Evolutionary conservation across 345 rosid species (phyloP).

Genomic region (Lepidium sativum): DNA sequence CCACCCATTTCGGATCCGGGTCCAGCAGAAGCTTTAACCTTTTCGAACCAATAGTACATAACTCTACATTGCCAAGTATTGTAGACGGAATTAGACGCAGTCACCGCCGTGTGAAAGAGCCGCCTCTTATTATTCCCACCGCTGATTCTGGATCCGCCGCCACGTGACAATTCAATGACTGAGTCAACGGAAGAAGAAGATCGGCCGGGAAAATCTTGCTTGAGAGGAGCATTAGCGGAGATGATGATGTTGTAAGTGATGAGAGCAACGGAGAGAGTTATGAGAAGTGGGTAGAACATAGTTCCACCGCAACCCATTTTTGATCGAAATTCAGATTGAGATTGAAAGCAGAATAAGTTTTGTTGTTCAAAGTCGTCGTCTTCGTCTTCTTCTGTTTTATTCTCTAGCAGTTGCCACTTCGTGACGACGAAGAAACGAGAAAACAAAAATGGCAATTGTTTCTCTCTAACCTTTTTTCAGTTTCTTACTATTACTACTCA

Average conservation of each 20-base stretch:
- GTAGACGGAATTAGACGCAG: constrained; percentile 88
- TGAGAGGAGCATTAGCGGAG: constrained; percentile 88
- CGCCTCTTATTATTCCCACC: constrained; percentile 15
- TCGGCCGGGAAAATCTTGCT: constrained; percentile 72
- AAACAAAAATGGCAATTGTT: neutral
- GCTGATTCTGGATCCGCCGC: constrained; percentile 34
- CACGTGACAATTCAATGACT: constrained; percentile 63
- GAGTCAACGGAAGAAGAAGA: constrained; percentile 49
- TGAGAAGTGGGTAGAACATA: constrained; percentile 53
- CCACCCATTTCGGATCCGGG: constrained; percentile 88
- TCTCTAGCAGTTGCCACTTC: neutral
- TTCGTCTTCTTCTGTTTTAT: neutral
- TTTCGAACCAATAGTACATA: constrained; percentile 98
- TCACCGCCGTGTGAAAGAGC: constrained; percentile 96
- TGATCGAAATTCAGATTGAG: neutral
- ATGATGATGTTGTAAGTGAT: constrained; percentile 95
- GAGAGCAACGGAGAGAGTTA: constrained; percentile 72
- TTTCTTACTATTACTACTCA: neutral
- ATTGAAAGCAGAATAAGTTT: neutral
- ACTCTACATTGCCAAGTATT: constrained; percentile 97
- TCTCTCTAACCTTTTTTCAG: neutral
- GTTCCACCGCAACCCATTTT: constrained; percentile 71
- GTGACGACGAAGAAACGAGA: neutral
- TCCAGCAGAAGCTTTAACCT: constrained; percentile 46
- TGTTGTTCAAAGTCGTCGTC: constrained; percentile 22